Percentiles rank a stretch among this genome's conserved stretches.
These are phyloP conservation scores for Brasenia schreberi DNA, from an alignment of 164 flowering plant genomes.

Conservation along the genomic window DNA sequence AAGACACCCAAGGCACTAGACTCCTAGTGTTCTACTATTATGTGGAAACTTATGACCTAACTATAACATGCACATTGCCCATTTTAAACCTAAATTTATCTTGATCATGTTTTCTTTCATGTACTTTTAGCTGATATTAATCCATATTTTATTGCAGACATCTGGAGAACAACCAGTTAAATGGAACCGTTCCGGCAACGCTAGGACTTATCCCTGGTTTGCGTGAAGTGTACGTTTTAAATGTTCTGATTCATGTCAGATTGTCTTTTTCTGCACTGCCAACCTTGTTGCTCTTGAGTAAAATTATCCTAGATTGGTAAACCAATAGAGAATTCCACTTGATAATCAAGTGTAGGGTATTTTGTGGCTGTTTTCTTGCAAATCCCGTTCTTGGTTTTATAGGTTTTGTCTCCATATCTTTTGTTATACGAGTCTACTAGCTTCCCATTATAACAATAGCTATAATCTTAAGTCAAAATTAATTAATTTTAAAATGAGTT, in stretches of 20 bases:
- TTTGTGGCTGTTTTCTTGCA: not conserved
- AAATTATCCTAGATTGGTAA: not conserved
- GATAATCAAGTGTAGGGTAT: not conserved
- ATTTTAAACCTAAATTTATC: not conserved
- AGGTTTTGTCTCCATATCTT: no score
- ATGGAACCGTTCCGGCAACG: conserved; percentile 9
- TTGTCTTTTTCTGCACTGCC: not conserved
- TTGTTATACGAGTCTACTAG: no score
- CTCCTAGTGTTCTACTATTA: not conserved
- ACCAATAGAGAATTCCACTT: not conserved
- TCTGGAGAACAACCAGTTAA: conserved; percentile 10
- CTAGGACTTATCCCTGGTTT: conserved; percentile 5
- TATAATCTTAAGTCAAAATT: no score
- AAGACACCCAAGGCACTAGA: conserved; percentile 17
- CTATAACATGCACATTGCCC: no score
- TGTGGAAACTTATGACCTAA: no score
- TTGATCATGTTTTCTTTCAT: not conserved
- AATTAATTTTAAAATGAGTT: no score
- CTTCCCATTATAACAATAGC: no score
- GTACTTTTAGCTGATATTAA: not conserved
- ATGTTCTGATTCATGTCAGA: not conserved
- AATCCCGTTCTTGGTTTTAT: not conserved
- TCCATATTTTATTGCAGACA: conserved; percentile 5
- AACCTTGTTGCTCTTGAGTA: not conserved
- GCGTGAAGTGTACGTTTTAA: conserved; percentile 10